A percentile compares a stretch with the other conserved stretches of the same genome.
phyloP scores from a whole-genome alignment of 441 rosid species.

The Lagerstroemia fauriei region DNA sequence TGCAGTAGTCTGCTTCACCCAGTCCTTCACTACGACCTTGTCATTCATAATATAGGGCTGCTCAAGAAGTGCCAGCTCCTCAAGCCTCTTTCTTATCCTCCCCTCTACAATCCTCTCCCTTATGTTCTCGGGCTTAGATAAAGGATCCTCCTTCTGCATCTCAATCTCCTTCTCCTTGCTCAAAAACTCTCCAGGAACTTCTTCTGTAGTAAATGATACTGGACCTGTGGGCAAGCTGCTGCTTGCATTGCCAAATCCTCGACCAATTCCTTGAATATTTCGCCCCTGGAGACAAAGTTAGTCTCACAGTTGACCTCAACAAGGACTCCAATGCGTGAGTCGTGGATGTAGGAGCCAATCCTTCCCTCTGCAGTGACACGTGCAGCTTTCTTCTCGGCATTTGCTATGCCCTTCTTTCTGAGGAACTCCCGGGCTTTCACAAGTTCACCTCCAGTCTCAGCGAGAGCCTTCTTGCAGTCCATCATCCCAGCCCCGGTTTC shows the following conservation, averaged over 20 bases:
- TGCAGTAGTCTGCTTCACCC: constrained; percentile 86
- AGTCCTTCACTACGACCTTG: constrained; percentile 79
- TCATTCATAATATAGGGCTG: constrained; percentile 91
- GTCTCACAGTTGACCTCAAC: constrained; percentile 93
- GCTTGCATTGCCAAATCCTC: constrained; percentile 82
- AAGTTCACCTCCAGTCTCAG: constrained; percentile 75
- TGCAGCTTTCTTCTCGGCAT: constrained; percentile 92
- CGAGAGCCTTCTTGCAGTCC: constrained; percentile 92
- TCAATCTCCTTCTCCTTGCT: constrained; percentile 84
- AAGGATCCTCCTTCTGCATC: constrained; percentile 92
- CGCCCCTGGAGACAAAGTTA: constrained; percentile 91
- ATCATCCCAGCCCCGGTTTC: constrained; percentile 98
- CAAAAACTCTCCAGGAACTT: constrained; percentile 73
- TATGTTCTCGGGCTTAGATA: constrained; percentile 86
- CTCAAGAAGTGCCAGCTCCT: constrained; percentile 81
- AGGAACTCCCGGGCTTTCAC: constrained; percentile 88
- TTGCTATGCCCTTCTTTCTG: constrained; percentile 87
- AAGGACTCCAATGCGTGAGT: constrained; percentile 88
- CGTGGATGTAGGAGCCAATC: constrained; percentile 89
- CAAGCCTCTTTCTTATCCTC: constrained; percentile 81
- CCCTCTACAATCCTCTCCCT: constrained; percentile 88
- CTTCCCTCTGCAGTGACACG: constrained; percentile 91
- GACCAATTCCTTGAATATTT: constrained; percentile 85
- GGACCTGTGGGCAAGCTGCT: constrained; percentile 90
- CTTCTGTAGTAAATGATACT: constrained; percentile 76